phyloP scores from a whole-genome alignment of 345 rosid genomes.

The Turritis glabra region DNA sequence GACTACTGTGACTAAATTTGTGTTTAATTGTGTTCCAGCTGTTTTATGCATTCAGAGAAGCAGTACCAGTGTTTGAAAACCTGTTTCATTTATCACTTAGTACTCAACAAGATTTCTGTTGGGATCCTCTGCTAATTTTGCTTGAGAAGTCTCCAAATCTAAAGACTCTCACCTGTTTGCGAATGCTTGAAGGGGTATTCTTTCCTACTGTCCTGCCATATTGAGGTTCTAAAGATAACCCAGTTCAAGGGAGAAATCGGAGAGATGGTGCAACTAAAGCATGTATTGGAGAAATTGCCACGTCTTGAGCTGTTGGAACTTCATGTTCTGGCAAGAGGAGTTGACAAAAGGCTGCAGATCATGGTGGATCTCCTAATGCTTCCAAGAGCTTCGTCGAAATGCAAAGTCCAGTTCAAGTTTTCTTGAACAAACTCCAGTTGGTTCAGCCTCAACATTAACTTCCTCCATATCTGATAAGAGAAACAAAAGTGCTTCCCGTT shows the following conservation, averaged over 20 bases:
- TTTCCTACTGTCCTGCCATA: neutral
- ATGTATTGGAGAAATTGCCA: neutral
- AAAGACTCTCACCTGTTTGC: neutral
- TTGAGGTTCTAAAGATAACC: neutral
- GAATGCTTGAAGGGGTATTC: neutral
- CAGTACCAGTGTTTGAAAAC: neutral
- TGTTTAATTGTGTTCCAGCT: neutral
- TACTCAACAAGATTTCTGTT: neutral
- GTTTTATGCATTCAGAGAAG: neutral
- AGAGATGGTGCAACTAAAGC: neutral
- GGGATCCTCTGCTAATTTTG: neutral
- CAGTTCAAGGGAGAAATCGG: neutral
- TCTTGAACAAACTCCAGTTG: neutral
- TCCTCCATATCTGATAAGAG: neutral
- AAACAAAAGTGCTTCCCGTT: too few relatives aligned
- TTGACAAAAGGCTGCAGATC: neutral
- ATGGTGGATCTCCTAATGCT: neutral
- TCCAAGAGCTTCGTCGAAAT: neutral
- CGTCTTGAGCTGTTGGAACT: neutral
- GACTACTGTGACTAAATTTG: neutral
- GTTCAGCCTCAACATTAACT: neutral
- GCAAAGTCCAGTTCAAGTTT: neutral
- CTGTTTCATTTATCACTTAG: neutral
- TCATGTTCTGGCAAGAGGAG: neutral
- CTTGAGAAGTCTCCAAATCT: neutral